Evolutionary conservation across 2,329 filamentous ascomycete genomes (phyloP), one percentile per base, ranked within the genome.

Genomic region (Diaporthe velutina): DNA sequence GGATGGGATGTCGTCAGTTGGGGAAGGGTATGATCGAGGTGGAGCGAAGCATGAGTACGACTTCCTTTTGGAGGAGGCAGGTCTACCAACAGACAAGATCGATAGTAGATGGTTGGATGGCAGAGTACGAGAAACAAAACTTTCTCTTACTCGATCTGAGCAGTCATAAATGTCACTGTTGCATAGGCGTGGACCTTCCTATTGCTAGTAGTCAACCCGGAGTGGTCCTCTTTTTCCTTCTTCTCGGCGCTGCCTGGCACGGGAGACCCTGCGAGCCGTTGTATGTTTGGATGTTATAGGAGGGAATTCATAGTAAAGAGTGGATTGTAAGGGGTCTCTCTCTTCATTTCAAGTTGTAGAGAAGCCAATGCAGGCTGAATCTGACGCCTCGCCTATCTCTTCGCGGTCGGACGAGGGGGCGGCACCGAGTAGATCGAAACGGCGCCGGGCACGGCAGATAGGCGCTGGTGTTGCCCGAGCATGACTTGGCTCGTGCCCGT

Each of bases 401-500:
- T 25, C 42, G 45, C 33, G 64, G 64, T 67, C 64, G 45, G 64
- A 67, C 45, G 61, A 25, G 58, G 38, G n/a, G n/a, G 15, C 61
- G 61, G 61, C 61, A 67, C 42, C 61, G 42, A 67, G 40, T 38
- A 8, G 25, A 30, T 64, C 40, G 60, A 5, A n/a, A 67, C 61
- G 61, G 61, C 61, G 42, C 61, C 61, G 61, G 61, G 45, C 61
- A 67, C 61, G 64, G 64, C 64, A 67, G 64, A 67, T 67, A 38
- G 45, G 33, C 45, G 64, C 45, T 67, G 64, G 45, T 52, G 42
- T 67, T 52, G 13, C 25, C 64, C 64, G 45, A 52, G 30, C 30
- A 67, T 52, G 61, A 33, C 60, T 35, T 35, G 64, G 64, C 33
- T 35, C 30, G 42, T 66, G 38, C 28, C 60, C 22, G 42, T 38